Evolutionary conservation across 2,329 filamentous ascomycete genomes (phyloP).

Genomic region (Colletotrichum sp.): DNA sequence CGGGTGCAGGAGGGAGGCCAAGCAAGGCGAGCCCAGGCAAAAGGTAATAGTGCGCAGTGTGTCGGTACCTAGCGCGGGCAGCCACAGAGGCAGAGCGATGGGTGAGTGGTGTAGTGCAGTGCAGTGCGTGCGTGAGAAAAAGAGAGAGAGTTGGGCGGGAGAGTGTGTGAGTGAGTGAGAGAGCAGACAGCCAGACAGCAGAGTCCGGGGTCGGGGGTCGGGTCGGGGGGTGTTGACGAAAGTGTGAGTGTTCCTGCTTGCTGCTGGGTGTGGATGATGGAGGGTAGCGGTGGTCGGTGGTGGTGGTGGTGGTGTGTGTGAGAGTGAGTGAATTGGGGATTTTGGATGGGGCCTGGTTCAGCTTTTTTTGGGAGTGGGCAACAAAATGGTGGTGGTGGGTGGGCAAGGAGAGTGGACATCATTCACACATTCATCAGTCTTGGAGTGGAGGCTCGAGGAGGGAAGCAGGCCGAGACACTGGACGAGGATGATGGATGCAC

Average conservation of each 20-base stretch:
- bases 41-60: conserved; percentile 9
- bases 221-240: not conserved
- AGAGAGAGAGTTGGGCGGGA: not conserved
- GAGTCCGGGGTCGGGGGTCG: conserved; percentile 1
- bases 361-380: not conserved
- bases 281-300: not conserved
- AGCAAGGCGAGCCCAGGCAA: conserved; percentile 4
- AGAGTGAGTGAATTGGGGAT: not conserved
- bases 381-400: not conserved
- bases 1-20: not conserved
- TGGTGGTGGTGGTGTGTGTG: not conserved
- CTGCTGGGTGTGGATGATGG: not conserved
- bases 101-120: not conserved
- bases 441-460: not conserved
- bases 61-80: not conserved
- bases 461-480: not conserved
- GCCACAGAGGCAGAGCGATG: not conserved
- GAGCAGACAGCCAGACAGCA: not conserved
- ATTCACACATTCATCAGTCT: not conserved
- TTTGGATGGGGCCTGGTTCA: not conserved
- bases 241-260: conserved; percentile 7
- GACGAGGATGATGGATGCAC: conserved; percentile 11
- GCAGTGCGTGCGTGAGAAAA: not conserved
- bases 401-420: not conserved
- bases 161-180: not conserved